Conservation (phyloP, 768 basidiomycete genomes). For the Leucogyrophana mollusca region DNA sequence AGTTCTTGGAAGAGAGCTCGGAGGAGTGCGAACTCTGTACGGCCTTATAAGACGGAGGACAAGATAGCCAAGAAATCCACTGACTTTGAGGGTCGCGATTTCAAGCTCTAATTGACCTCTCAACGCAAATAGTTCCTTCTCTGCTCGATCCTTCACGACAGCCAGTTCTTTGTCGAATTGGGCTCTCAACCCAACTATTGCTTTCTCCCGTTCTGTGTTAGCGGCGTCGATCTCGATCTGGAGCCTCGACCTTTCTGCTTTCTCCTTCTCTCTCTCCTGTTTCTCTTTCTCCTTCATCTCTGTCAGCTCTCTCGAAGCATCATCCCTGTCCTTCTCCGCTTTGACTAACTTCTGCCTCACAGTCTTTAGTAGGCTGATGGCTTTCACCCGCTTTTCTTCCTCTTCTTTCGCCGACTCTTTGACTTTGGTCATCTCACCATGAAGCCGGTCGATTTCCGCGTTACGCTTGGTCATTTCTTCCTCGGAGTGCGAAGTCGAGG, state of each 20-base stretch:
- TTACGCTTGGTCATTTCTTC: conserved; percentile 49
- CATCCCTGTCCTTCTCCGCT: conserved; percentile 91
- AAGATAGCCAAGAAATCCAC: conserved; percentile 8
- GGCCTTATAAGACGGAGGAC: conserved; percentile 5
- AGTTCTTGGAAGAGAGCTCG: conserved; percentile 58
- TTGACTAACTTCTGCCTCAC: conserved; percentile 97
- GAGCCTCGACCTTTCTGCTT: conserved; percentile 49
- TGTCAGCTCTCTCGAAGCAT: conserved; percentile 58
- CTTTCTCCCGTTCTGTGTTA: conserved; percentile 63
- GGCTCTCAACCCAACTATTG: conserved; percentile 53
- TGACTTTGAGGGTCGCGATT: conserved; percentile 69
- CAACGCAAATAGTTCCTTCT: conserved; percentile 67
- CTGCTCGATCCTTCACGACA: conserved; percentile 59
- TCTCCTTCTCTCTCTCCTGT: conserved; percentile 43
- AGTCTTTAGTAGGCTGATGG: conserved; percentile 88
- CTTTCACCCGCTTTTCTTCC: conserved; percentile 96
- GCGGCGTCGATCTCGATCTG: conserved; percentile 62
- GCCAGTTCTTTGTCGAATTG: conserved; percentile 75
- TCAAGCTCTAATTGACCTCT: conserved; percentile 80
- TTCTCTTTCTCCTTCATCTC: conserved; percentile 52
- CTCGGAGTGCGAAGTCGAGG: conserved; percentile 45
- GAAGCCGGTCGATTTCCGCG: conserved; percentile 56
- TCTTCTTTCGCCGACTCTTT: conserved; percentile 80
- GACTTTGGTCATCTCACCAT: conserved; percentile 58
- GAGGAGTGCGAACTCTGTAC: conserved; percentile 64